A percentile compares a stretch with the other conserved stretches of the same genome.
Evolutionary conservation across 257 asterid species (phyloP).

Genomic region (Solanum appendiculatum): DNA sequence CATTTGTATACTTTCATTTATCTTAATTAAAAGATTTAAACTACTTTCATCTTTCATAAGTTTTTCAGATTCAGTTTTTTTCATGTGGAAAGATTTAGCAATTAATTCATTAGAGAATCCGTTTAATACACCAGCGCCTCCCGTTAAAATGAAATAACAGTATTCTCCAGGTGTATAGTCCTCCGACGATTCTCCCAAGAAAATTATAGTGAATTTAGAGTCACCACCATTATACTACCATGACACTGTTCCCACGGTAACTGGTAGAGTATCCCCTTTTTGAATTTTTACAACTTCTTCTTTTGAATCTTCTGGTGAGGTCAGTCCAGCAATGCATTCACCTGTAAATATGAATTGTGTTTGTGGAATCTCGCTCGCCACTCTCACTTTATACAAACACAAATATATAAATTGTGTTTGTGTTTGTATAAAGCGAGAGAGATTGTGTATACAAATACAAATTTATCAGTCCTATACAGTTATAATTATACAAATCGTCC

Average conservation of each 20-base stretch:
- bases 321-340: background rate
- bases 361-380: too few species aligned
- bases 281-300: background rate
- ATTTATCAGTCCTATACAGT: too few species aligned
- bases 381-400: too few species aligned
- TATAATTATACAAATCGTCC: too few species aligned
- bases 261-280: constrained; percentile 5
- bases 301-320: background rate
- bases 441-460: too few species aligned
- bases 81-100: constrained; percentile 6
- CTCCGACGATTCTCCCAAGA: background rate
- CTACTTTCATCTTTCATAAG: constrained; percentile 19
- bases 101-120: constrained; percentile 29
- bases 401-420: too few species aligned
- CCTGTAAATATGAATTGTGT: too few species aligned
- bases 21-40: background rate
- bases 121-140: constrained; percentile 9
- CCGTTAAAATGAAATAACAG: constrained; percentile 20
- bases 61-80: constrained; percentile 4
- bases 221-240: constrained; percentile 11
- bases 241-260: background rate
- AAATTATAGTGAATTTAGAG: background rate
- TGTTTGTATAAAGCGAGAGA: too few species aligned
- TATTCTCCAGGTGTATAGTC: constrained; percentile 4
- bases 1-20: background rate